Percentiles rank a stretch among this genome's conserved stretches.
Evolutionary conservation across 2,329 filamentous ascomycete genomes (phyloP).

Genomic region (Chrysosphaeria jannelii): DNA sequence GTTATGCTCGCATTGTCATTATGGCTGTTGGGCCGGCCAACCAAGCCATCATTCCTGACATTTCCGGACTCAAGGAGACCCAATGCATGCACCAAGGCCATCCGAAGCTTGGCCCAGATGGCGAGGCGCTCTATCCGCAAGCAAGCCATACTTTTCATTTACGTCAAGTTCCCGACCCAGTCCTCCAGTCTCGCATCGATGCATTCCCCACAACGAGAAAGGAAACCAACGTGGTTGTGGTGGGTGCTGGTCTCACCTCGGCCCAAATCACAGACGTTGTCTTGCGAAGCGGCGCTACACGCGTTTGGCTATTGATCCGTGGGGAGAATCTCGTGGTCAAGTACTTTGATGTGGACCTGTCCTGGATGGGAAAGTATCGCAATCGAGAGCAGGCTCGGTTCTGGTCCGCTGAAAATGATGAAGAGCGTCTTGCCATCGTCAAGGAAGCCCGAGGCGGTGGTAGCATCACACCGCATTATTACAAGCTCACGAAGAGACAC

Average conservation of each 20-base stretch:
- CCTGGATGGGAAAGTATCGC: conserved; percentile 60
- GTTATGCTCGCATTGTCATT: conserved; percentile 31
- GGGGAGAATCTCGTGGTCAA: conserved; percentile 23
- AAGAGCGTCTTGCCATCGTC: conserved; percentile 35
- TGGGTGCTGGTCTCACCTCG: conserved; percentile 49
- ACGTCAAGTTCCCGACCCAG: conserved; percentile 18
- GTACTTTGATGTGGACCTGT: conserved; percentile 45
- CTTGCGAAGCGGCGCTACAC: conserved; percentile 29
- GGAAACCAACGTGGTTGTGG: conserved; percentile 33
- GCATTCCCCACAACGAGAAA: no score
- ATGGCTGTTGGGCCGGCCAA: conserved; percentile 42
- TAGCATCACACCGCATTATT: conserved; percentile 40
- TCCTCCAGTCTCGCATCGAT: conserved; percentile 21
- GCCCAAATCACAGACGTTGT: conserved; percentile 42
- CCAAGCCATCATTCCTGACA: conserved; percentile 16
- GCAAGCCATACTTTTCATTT: conserved; percentile 30
- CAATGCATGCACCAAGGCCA: no score
- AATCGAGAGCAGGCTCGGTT: conserved; percentile 51
- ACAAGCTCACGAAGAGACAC: conserved; percentile 34
- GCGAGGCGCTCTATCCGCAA: conserved; percentile 2
- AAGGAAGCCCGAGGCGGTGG: conserved; percentile 38
- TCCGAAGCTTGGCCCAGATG: no score
- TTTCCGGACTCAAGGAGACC: conserved; percentile 2
- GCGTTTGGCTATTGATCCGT: conserved; percentile 42
- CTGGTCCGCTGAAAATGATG: conserved; percentile 44